Base-by-base conservation (phyloP, 352 stramenopile genomes). In the Globisporangium alternatum region DNA sequence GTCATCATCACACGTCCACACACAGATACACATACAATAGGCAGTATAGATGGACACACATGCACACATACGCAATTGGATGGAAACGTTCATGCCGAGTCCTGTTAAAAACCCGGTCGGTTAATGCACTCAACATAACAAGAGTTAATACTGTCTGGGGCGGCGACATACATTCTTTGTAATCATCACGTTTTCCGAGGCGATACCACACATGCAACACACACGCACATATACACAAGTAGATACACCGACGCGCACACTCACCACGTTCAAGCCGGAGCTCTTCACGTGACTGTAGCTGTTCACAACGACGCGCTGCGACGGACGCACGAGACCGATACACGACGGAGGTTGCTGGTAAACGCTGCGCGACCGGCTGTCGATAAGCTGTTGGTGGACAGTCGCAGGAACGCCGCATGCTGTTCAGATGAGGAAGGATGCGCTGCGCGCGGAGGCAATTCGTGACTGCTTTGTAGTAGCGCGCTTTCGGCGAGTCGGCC, bases 101-200 rank as follows among this genome's bases (percentile, higher is more conserved):
- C 71, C 85, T 94, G 83, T 92, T 92, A 92, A 77, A 81, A 77
- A 85, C 75, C 80, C 75, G 77, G 80, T 64, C 75, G 54, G 35
- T 75, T 75, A 93, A 92, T 85, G 85, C 81, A 81, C 85, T 94
- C 85, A 87, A 92, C 85, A 89, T 69, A 76, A 91, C 80, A 73
- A 66, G 35, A 72, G 77, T 85, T 76, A 66, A 80, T 90, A 90
- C 85, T 92, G 85, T 69, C 83, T 94, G 85, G 85, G 85, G 85
- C 85, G 85, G 85, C 85, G 85, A 94, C 85, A 94, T 91, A 88
- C 82, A 88, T 81, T 69, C 72, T 83, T 76, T 74, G 66, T 78
- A 94, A 94, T 94, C 85, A 94, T 83, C 70, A 90, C 85, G 87
- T 90, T 92, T 76, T 79, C 56, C 35, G 19, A 57, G 52, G 52